phyloP scores from a whole-genome alignment of 75 land plant genomes.

The Pinus tabuliformis region DNA sequence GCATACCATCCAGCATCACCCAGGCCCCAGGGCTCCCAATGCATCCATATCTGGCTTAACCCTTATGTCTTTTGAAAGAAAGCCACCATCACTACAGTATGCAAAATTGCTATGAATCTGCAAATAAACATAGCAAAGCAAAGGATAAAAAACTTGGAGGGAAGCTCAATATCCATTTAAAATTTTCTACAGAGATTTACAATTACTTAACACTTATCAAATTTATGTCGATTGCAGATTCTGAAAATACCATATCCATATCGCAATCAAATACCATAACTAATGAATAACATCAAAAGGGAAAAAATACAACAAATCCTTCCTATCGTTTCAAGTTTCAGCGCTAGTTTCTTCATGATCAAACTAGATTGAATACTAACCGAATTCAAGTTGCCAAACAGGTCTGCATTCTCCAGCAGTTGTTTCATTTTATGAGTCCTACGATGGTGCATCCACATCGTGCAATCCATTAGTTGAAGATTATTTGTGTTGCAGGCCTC shows the following conservation, averaged over 20 bases:
- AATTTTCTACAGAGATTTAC: no score
- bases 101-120: constrained; percentile 47
- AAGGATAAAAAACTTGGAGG: not conserved
- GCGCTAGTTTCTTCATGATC: not conserved
- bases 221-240: no score
- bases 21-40: constrained; percentile 71
- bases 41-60: constrained; percentile 81
- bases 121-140: not conserved
- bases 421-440: constrained; percentile 62
- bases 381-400: constrained; percentile 53
- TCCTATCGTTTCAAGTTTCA: no score
- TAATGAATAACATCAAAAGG: no score
- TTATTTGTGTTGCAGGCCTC: constrained; percentile 41
- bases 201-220: no score
- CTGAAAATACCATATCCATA: no score
- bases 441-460: constrained; percentile 92
- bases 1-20: constrained; percentile 94
- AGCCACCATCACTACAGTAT: constrained; percentile 21
- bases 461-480: constrained; percentile 79
- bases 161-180: not conserved
- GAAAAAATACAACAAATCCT: no score
- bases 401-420: constrained; percentile 25
- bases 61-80: constrained; percentile 64
- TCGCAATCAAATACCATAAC: no score
- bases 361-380: constrained; percentile 14